Evolutionary conservation across 2,329 filamentous ascomycete genomes (phyloP), one percentile per base, ranked within the genome.

Genomic region (Ceratocystis destructans): DNA sequence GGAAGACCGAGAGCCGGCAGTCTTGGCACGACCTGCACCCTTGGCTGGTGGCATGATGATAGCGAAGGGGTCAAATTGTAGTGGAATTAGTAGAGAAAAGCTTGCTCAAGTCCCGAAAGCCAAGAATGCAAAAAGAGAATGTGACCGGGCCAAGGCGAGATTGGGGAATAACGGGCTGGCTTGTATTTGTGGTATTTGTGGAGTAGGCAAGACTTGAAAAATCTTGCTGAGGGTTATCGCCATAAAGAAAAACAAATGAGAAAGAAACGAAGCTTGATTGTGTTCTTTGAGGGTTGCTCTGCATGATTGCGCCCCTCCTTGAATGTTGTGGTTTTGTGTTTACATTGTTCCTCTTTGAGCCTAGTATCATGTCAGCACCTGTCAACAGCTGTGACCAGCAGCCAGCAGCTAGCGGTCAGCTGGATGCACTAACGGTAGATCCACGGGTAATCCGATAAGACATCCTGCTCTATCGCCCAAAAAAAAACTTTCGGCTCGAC

Each of bases 1-100:
- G 2, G 80, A 80, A 17, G 76, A 73, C 69, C 78, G 79, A 69
- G 76, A 73, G 31, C 77, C 76, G 37, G 72, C 73, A 59, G 75
- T 74, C 53, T 77, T 75, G 64, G 80, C 77, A 53, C 76, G 75
- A 71, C 79, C 78, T 67, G 77, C 72, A 45, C 80, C 78, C 70
- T 79, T 76, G 53, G 77, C 74, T 45, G 79, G 53, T 8, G 53
- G 77, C 59, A 77, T 75, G 74, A 81, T 62, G 69, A 70, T 59
- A 28, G 15, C 5, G 31, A 44, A 5, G 48, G n/a, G 22, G 22
- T 5, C 41, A 46, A 31, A 33, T 53, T 22, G 20, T 44, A 10
- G 62, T 55, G 46, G 15, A 20, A 55, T 20, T 20, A 33, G 46
- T 17, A 41, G 50, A 25, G 7, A 20, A 48, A 63, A 48, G 37